Conservation (phyloP, 2,329 filamentous ascomycete species). For the Fusarium nanum region DNA sequence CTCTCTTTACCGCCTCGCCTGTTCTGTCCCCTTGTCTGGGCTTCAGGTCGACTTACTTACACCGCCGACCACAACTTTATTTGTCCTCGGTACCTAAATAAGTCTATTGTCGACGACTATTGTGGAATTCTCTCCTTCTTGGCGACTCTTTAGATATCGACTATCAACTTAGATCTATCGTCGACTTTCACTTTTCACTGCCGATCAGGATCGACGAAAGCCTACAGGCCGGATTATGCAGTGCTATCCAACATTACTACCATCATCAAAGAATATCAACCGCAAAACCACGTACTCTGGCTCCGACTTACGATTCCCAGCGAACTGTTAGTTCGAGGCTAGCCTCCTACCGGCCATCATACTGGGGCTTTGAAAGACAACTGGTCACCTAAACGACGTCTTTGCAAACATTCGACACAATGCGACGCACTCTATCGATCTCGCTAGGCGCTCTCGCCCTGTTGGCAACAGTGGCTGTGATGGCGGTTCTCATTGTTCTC, state of each 20-base stretch:
- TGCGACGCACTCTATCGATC: slow-evolving; percentile 38
- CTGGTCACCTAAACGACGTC: background rate
- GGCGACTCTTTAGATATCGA: background rate
- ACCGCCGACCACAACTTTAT: slow-evolving; percentile 8
- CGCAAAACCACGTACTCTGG: background rate
- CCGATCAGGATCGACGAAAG: slow-evolving; percentile 16
- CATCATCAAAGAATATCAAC: background rate
- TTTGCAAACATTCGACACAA: slow-evolving; percentile 20
- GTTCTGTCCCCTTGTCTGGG: slow-evolving; percentile 16
- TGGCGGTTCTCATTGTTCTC: slow-evolving; percentile 39
- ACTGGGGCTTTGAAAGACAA: slow-evolving; percentile 23
- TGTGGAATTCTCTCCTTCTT: background rate
- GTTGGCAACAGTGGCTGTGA: slow-evolving; percentile 37
- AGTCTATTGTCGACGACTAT: slow-evolving; percentile 1
- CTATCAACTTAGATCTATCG: background rate
- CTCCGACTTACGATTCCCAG: slow-evolving; percentile 6
- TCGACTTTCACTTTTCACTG: slow-evolving; percentile 13
- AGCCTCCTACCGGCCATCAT: slow-evolving; percentile 26
- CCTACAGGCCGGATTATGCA: slow-evolving; percentile 30
- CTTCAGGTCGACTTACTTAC: slow-evolving; percentile 26
- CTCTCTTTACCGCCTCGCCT: slow-evolving; percentile 21
- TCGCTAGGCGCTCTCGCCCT: slow-evolving; percentile 39
- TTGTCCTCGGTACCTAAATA: background rate
- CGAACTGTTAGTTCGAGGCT: slow-evolving; percentile 29
- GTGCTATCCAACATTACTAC: slow-evolving; percentile 12